Base-by-base conservation (phyloP, 805 yeast genomes). In the Saccharomyces kudriavzevii region DNA sequence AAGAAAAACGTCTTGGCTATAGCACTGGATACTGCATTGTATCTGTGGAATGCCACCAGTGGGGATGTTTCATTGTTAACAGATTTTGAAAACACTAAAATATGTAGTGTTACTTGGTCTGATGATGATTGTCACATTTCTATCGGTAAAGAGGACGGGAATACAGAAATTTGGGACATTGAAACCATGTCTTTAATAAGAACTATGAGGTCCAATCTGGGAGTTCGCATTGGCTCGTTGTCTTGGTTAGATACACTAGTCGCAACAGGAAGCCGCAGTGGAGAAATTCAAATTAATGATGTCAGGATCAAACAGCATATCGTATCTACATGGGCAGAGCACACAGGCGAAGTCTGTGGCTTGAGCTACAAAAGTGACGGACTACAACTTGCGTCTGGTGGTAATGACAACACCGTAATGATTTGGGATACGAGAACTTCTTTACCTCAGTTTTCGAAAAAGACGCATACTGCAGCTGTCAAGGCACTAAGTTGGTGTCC, bases 401-500 rank as follows among this genome's bases (percentile, higher is more conserved):
- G 97, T 30, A 94, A 94, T 66, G 99, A 94, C 68, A 92, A 94
- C 65, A 72, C 90, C 9, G 96, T 94, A 6, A 85, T 88, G 66
- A 84, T 92, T 48, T 92, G 98, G 97, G 98, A 92, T 68, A 84
- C 86, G 2, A 78, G 96, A 58, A 76, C 82, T 1, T 70, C 77
- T 0, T 65, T 73, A 26, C 96, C 98, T 2, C 78, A 83, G 57
- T 88, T 84, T 67, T 76, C 84, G 13, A 88, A 90, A 66, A 79
- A 85, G 17, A 81, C 82, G 52, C 99, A 92, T 70, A 84, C 81
- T 29, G 97, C 98, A 0, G 98, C 98, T 0, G 96, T 92, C 4
- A 94, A 94, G 70, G 97, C 98, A 1, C 69, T 94, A 49, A 83
- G 92, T 8, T 92, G 97, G 97, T 87, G 96, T 66, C 98, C 98